A percentile compares a stretch with the other conserved stretches of the same genome.
Conservation (phyloP, 805 yeast genomes). For the Saccharomycopsis sp. region DNA sequence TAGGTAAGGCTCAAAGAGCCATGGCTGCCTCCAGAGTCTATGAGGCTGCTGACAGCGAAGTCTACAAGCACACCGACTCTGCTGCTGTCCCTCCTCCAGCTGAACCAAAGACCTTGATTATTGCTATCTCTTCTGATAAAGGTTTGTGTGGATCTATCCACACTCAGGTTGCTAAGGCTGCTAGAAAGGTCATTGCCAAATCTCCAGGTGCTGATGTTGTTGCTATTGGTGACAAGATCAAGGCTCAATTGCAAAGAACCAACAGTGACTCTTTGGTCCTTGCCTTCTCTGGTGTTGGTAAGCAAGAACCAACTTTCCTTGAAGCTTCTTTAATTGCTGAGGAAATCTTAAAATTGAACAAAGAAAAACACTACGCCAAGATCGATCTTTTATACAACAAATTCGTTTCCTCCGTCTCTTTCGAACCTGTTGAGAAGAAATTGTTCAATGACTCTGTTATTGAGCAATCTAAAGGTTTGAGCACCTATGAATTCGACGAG, state of each 20-base stretch:
- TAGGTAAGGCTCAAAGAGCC: slow-evolving; percentile 92
- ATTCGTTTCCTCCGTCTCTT: slow-evolving; percentile 81
- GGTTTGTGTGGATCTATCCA: slow-evolving; percentile 99
- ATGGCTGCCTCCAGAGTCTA: slow-evolving; percentile 83
- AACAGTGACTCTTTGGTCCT: slow-evolving; percentile 61
- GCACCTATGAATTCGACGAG: slow-evolving; percentile 74
- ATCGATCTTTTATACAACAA: slow-evolving; percentile 81
- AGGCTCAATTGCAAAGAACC: slow-evolving; percentile 82
- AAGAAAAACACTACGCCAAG: slow-evolving; percentile 55
- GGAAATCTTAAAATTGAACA: slow-evolving; percentile 62
- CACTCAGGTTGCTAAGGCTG: slow-evolving; percentile 86
- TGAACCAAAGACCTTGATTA: slow-evolving; percentile 60
- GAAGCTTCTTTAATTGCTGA: slow-evolving; percentile 89
- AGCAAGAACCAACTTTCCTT: slow-evolving; percentile 89
- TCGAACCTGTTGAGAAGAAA: slow-evolving; percentile 70
- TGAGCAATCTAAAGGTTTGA: slow-evolving; percentile 77
- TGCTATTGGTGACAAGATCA: slow-evolving; percentile 91
- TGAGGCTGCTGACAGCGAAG: slow-evolving; percentile 71
- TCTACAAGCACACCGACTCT: slow-evolving; percentile 78
- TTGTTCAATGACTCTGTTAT: slow-evolving; percentile 66
- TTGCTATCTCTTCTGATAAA: slow-evolving; percentile 93
- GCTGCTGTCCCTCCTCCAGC: slow-evolving; percentile 42
- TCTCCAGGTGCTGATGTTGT: slow-evolving; percentile 70
- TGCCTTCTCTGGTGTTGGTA: slow-evolving; percentile 88
- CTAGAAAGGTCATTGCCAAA: slow-evolving; percentile 60